These are phyloP conservation scores for Ophiostoma tasmaniense DNA, from an alignment of 2,329 filamentous ascomycete genomes.

Conservation along the genomic window DNA sequence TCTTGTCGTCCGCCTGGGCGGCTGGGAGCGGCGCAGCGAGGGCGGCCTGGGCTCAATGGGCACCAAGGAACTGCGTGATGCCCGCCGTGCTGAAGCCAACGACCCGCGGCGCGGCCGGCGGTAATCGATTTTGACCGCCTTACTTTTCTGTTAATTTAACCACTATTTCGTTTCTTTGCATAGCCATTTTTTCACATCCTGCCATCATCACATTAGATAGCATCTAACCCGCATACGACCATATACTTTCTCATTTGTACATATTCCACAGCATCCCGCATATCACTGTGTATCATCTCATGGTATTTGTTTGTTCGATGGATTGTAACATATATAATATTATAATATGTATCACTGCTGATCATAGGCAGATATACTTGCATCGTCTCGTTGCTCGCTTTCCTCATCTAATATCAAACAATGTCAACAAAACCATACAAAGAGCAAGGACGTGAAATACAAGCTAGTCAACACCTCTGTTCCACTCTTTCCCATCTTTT, in stretches of 20 bases:
- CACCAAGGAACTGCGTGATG: slow-evolving; percentile 86
- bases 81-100: slow-evolving; percentile 67
- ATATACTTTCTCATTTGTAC: not conserved
- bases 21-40: slow-evolving; percentile 66
- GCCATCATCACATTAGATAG: not conserved
- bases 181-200: not conserved
- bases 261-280: not conserved
- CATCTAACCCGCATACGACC: not conserved
- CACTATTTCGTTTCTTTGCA: not conserved
- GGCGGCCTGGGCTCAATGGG: slow-evolving; percentile 82
- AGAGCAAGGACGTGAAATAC: too few relatives aligned
- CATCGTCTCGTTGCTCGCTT: too few relatives aligned
- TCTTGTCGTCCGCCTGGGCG: slow-evolving; percentile 57
- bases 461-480: too few relatives aligned
- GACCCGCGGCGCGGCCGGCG: slow-evolving; percentile 66
- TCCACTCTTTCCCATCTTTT: too few relatives aligned
- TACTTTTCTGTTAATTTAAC: not conserved
- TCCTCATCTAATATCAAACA: too few relatives aligned
- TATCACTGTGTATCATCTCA: not conserved
- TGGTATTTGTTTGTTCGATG: not conserved
- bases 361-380: not conserved
- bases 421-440: too few relatives aligned
- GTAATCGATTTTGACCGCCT: slow-evolving; percentile 22
- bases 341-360: not conserved
- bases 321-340: not conserved